Conservation (phyloP, 2,329 filamentous ascomycete species). For the Colletotrichum tabaci region DNA sequence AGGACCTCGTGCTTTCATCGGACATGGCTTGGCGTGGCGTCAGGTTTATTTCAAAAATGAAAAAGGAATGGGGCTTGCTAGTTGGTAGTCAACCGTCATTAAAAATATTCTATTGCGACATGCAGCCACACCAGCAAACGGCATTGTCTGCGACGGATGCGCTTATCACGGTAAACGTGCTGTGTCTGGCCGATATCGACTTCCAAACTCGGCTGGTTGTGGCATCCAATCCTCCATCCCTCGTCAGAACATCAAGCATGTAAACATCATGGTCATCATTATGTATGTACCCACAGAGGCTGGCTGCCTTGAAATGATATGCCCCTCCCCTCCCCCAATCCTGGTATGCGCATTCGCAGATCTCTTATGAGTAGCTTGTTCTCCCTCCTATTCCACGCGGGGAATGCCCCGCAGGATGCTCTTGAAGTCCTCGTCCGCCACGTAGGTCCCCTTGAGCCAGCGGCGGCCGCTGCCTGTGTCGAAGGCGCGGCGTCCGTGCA, state of each 20-base stretch:
- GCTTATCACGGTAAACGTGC: neutral
- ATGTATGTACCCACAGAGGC: neutral
- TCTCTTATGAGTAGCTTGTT: neutral
- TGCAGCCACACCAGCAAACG: neutral
- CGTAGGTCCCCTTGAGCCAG: constrained; percentile 90
- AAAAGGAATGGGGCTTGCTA: neutral
- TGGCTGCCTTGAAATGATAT: too few relatives aligned
- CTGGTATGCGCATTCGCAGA: neutral
- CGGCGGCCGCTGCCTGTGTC: constrained; percentile 76
- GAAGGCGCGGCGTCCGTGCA: constrained; percentile 87
- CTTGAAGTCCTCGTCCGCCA: constrained; percentile 68
- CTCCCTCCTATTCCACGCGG: neutral
- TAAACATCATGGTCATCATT: neutral
- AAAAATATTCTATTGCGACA: neutral
- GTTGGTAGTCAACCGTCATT: neutral
- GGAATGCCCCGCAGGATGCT: constrained; percentile 47
- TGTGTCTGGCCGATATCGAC: neutral
- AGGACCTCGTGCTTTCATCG: neutral
- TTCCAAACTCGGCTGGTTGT: neutral
- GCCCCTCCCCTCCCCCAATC: too few relatives aligned
- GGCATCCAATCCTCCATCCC: neutral
- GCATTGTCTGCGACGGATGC: neutral
- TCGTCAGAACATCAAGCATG: neutral
- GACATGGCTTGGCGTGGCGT: constrained; percentile 20
- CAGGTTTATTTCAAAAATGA: constrained; percentile 3